Evolutionary conservation across 225 moss, liverwort and hornwort genomes (phyloP).

Genomic region (Climacium dendroides): DNA sequence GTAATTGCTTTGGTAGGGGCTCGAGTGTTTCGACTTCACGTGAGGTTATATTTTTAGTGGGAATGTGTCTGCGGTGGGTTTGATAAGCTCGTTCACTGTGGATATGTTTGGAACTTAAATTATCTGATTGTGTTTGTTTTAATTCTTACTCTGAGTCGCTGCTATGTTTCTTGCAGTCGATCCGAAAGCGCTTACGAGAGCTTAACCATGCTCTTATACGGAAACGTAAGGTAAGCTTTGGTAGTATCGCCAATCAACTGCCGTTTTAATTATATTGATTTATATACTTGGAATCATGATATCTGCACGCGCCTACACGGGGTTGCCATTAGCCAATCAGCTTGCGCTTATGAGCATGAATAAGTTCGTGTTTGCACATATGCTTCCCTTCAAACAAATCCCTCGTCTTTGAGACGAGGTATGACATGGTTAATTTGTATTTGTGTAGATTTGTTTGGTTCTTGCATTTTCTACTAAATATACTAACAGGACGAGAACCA

Average conservation of each 20-base stretch:
- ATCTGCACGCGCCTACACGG: not conserved
- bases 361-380: not conserved
- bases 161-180: constrained; percentile 41
- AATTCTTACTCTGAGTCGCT: not conserved
- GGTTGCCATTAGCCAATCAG: not conserved
- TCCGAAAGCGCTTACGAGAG: constrained; percentile 79
- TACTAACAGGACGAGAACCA: not conserved
- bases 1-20: not conserved
- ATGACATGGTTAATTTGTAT: not conserved
- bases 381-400: not conserved
- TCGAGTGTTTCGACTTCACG: not conserved
- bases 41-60: not conserved
- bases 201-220: constrained; percentile 80
- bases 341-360: not conserved
- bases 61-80: not conserved
- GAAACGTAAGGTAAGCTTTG: constrained; percentile 66
- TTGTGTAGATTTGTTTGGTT: not conserved
- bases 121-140: not conserved
- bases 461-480: not conserved
- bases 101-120: not conserved
- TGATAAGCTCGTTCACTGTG: not conserved
- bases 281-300: not conserved
- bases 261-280: not conserved
- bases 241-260: not conserved
- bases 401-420: not conserved